Conservation (phyloP, 129 eudicot genomes). For the Centaurea solstitialis region DNA sequence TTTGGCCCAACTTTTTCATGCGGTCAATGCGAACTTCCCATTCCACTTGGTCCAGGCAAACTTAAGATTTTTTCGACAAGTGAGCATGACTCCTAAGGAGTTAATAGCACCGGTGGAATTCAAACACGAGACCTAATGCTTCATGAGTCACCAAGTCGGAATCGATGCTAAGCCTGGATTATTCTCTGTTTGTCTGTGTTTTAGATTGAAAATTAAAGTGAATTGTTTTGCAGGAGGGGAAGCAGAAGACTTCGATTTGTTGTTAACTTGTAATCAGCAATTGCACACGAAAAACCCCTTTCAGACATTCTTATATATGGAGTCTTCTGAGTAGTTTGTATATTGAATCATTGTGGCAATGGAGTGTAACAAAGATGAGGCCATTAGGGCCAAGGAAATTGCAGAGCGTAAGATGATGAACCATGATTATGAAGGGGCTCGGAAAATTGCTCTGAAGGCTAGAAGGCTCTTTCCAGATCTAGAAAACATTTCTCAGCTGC, state of each 20-base stretch:
- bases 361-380: slow-evolving; percentile 95
- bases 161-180: not conserved
- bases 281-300: not conserved
- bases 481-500: slow-evolving; percentile 66
- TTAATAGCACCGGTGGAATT: not conserved
- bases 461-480: slow-evolving; percentile 63
- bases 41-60: not conserved
- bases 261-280: not conserved
- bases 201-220: slow-evolving; percentile 11
- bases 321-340: slow-evolving; percentile 21
- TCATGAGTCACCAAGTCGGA: not conserved
- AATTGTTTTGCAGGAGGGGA: slow-evolving; percentile 4
- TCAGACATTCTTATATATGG: not conserved
- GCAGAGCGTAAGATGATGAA: slow-evolving; percentile 72
- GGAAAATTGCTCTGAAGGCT: slow-evolving; percentile 60
- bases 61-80: not conserved
- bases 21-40: not conserved
- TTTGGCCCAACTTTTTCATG: not conserved
- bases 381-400: slow-evolving; percentile 62
- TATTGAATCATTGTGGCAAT: slow-evolving; percentile 25
- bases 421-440: slow-evolving; percentile 80
- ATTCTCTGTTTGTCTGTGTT: slow-evolving; percentile 2
- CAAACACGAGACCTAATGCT: not conserved
- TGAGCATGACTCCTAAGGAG: not conserved
- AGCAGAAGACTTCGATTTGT: not conserved